These are phyloP conservation scores for Austroboletus festivus DNA, from an alignment of 768 basidiomycete genomes.

Conservation along the genomic window DNA sequence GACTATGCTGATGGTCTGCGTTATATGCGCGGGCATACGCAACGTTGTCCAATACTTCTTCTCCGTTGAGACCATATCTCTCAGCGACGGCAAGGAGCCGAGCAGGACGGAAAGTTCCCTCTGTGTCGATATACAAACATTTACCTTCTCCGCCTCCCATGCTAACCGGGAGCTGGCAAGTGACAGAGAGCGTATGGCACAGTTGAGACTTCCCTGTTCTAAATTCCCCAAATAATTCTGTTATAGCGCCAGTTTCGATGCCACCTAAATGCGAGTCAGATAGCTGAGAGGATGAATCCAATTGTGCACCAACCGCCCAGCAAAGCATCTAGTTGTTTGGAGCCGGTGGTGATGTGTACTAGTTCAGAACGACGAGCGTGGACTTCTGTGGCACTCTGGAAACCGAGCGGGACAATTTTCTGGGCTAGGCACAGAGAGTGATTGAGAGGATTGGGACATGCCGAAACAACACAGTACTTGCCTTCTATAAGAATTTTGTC, in stretches of 20 bases:
- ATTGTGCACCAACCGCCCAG: conserved; percentile 70
- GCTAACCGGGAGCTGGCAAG: conserved; percentile 92
- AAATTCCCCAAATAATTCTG: conserved; percentile 98
- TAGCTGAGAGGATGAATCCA: not conserved
- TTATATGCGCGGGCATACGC: conserved; percentile 99
- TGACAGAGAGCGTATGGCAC: conserved; percentile 96
- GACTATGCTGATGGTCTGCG: conserved; percentile 91
- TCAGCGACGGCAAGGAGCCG: conserved; percentile 93
- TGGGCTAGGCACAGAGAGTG: conserved; percentile 54
- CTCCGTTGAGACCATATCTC: conserved; percentile 93
- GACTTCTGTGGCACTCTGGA: conserved; percentile 97
- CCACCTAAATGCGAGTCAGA: conserved; percentile 55
- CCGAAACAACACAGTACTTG: conserved; percentile 31
- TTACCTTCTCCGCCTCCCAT: conserved; percentile 99
- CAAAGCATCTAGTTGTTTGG: conserved; percentile 92
- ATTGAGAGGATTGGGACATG: conserved; percentile 3
- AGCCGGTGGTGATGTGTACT: conserved; percentile 95
- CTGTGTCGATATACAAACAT: conserved; percentile 98
- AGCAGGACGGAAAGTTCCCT: conserved; percentile 97
- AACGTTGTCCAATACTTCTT: conserved; percentile 97
- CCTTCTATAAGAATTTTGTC: conserved; percentile 95
- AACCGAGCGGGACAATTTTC: conserved; percentile 95
- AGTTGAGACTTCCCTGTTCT: conserved; percentile 97
- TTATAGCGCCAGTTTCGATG: conserved; percentile 97
- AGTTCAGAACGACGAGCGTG: conserved; percentile 93